phyloP scores from a whole-genome alignment of 768 basidiomycete species.

The Leccinum broughii region DNA sequence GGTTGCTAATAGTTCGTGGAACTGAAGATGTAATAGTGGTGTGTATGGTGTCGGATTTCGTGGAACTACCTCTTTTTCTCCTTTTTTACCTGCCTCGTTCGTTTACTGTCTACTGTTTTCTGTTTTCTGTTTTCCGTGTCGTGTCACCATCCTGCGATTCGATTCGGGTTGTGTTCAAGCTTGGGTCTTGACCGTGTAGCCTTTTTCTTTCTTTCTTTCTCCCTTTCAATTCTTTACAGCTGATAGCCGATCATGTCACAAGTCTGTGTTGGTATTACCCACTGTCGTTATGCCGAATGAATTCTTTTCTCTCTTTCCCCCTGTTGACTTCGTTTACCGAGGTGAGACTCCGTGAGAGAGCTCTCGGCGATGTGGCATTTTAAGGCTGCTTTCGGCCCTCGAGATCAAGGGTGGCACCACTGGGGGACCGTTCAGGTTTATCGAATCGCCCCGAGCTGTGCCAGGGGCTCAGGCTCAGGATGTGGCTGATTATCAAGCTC shows the following conservation, averaged over 20 bases:
- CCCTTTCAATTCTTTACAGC: neutral
- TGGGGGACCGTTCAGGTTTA: no score
- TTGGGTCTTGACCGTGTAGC: neutral
- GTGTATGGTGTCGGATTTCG: neutral
- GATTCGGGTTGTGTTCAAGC: neutral
- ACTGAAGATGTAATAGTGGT: slow-evolving; percentile 7
- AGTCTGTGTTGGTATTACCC: neutral
- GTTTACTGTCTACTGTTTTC: neutral
- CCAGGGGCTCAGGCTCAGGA: no score
- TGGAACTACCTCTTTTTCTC: neutral
- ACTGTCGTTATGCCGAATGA: neutral
- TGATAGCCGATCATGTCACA: neutral
- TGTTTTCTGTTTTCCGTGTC: neutral
- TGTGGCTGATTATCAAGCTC: no score
- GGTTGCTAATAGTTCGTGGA: slow-evolving; percentile 28
- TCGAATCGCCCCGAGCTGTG: no score
- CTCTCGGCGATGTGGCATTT: neutral
- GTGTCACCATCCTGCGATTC: neutral
- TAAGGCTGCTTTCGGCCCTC: neutral
- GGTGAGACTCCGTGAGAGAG: neutral
- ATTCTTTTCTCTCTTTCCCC: neutral
- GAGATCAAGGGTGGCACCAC: neutral
- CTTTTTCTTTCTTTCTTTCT: neutral
- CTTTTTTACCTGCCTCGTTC: neutral
- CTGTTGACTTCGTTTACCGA: neutral